Evolutionary conservation across 352 stramenopile genomes (phyloP), one percentile per base, ranked within the genome.

Genomic region (Peronospora belbahrii): DNA sequence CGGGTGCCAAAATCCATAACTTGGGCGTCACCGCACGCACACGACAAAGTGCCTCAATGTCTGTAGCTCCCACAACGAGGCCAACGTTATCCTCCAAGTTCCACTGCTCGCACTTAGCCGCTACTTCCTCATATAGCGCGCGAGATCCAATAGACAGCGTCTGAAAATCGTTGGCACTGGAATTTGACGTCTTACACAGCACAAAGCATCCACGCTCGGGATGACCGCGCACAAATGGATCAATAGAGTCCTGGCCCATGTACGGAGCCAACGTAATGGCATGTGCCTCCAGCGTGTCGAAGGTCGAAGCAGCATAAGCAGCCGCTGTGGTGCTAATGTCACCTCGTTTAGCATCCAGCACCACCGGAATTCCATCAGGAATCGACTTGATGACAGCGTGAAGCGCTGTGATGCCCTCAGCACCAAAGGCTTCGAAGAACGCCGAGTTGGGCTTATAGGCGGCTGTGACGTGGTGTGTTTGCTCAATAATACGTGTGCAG

Each of bases 111-210:
- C 85, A 88, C 52, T 97, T 86, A 32, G 82, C 65, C 20, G 93
- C 93, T 31, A 98, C 95, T 45, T 95, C 73, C 62, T 97, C 89
- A 49, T 86, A 97, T 5, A 93, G 60, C 57, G 74, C 39, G 18
- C 62, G 64, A 2, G 65, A 58, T 32, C 52, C 60, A 14, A 89
- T 62, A 3, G 62, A 42, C 19, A 93, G 68, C 41, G 89, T 96
- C 59, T 98, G 86, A 37, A 99, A 85, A 55, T 99, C 95, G 52
- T 97, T 95, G 7, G 93, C 96, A 40, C 84, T 97, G 20, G 90
- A 85, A 73, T 99, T 99, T 6, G 95, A 99, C 18, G 96, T 99
- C 85, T 99, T 99, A 74, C 97, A 99, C 8, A 99, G 77, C 32
- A 99, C 74, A 61, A 99, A 99, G 42, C 89, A 97, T 48, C 85